Conservation (phyloP, 345 rosid genomes). For the Xanthoceras sorbifolium region DNA sequence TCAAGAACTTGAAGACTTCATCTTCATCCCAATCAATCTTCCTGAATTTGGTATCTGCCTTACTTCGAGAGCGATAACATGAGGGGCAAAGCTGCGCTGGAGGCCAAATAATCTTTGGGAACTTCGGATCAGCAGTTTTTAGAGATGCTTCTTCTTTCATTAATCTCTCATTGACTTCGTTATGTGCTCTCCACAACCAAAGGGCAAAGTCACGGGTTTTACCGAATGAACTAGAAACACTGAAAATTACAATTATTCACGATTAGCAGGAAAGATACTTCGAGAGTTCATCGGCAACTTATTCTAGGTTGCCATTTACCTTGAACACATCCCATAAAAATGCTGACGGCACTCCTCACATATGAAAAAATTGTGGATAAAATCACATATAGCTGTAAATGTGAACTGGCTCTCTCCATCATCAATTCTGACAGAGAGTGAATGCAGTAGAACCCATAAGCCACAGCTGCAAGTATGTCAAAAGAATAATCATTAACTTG, state of each 20-base stretch:
- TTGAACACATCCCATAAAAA: constrained; percentile 85
- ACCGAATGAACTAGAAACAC: constrained; percentile 67
- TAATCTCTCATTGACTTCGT: constrained; percentile 80
- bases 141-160: constrained; percentile 78
- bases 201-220: constrained; percentile 73
- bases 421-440: constrained; percentile 83
- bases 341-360: constrained; percentile 97
- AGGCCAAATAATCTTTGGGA: constrained; percentile 94
- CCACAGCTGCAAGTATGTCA: constrained; percentile 72
- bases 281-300: neutral
- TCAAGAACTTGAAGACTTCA: constrained; percentile 77
- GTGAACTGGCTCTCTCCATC: constrained; percentile 90
- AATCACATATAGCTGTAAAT: constrained; percentile 76
- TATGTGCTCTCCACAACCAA: constrained; percentile 96
- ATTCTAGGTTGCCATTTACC: constrained; percentile 45
- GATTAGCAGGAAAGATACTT: constrained; percentile 23
- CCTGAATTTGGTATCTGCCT: constrained; percentile 22
- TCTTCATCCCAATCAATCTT: constrained; percentile 67
- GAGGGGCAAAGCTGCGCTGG: constrained; percentile 81
- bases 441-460: constrained; percentile 93
- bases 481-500: neutral
- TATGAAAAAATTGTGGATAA: constrained; percentile 83
- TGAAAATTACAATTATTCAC: constrained; percentile 35
- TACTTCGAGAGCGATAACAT: constrained; percentile 52
- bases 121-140: constrained; percentile 80